phyloP scores from a whole-genome alignment of 306 rosid species.

The Abrus precatorius region DNA sequence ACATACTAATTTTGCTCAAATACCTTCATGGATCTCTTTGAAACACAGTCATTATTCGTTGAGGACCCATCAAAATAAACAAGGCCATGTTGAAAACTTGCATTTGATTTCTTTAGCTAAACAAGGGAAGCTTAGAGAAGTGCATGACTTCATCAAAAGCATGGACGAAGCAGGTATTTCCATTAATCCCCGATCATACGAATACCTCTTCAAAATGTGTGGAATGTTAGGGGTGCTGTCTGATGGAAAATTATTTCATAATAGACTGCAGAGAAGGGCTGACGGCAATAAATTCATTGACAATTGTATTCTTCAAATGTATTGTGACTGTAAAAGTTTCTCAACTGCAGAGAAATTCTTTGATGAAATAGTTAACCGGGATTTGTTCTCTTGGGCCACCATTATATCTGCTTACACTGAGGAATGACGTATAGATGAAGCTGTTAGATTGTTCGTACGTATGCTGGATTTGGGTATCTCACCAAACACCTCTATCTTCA shows the following conservation, averaged over 20 bases:
- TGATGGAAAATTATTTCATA: constrained; percentile 59
- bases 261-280: constrained; percentile 48
- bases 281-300: constrained; percentile 54
- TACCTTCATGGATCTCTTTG: constrained; percentile 69
- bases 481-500: constrained; percentile 57
- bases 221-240: constrained; percentile 52
- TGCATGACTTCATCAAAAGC: constrained; percentile 58
- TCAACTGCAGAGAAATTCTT: constrained; percentile 58
- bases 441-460: constrained; percentile 50
- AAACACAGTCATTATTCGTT: constrained; percentile 35
- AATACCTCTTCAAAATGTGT: constrained; percentile 60
- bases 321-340: constrained; percentile 60
- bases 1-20: constrained; percentile 54
- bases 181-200: constrained; percentile 52
- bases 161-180: constrained; percentile 59
- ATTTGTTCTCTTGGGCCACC: constrained; percentile 58
- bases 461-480: constrained; percentile 57
- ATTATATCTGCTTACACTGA: constrained; percentile 62
- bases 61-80: constrained; percentile 39
- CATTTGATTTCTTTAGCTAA: constrained; percentile 66
- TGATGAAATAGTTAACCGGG: constrained; percentile 57
- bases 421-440: constrained; percentile 52
- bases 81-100: constrained; percentile 64
- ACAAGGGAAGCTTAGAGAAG: constrained; percentile 60
- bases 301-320: constrained; percentile 62